phyloP scores from a whole-genome alignment of 2,329 filamentous ascomycete genomes.

The Trichoderma sp. region DNA sequence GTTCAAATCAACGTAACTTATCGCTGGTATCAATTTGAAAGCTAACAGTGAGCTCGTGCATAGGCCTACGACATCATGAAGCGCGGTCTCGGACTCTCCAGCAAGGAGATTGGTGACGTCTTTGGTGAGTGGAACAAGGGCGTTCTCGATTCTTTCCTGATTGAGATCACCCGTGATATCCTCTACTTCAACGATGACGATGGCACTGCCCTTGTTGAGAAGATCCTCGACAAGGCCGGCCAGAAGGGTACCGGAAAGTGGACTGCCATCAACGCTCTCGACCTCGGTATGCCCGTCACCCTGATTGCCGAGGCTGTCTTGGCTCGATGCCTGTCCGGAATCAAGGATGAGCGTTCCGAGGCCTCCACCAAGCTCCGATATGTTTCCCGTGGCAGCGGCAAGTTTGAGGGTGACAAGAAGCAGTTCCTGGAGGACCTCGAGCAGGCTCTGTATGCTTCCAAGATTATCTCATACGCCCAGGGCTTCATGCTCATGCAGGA shows the following conservation, averaged over 20 bases:
- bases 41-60: slow-evolving; percentile 13
- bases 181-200: slow-evolving; percentile 98
- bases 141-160: slow-evolving; percentile 97
- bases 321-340: slow-evolving; percentile 85
- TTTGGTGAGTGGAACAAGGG: slow-evolving; percentile 98
- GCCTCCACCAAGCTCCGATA: slow-evolving; percentile 76
- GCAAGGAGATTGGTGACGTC: slow-evolving; percentile 95
- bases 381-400: slow-evolving; percentile 68
- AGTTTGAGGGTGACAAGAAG: slow-evolving; percentile 86
- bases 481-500: slow-evolving; percentile 99
- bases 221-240: slow-evolving; percentile 97
- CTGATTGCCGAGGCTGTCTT: slow-evolving; percentile 97
- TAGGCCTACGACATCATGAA: slow-evolving; percentile 99
- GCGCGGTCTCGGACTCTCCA: slow-evolving; percentile 83
- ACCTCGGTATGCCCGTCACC: slow-evolving; percentile 97
- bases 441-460: slow-evolving; percentile 98
- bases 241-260: slow-evolving; percentile 99
- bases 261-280: slow-evolving; percentile 98
- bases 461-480: slow-evolving; percentile 99
- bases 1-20: too few relatives aligned
- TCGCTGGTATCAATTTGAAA: neutral
- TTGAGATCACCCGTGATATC: slow-evolving; percentile 98
- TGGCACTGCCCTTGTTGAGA: slow-evolving; percentile 87
- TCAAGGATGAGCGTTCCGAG: slow-evolving; percentile 89
- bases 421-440: slow-evolving; percentile 96